Evolutionary conservation across 352 stramenopile species (phyloP).

Genomic region (Achlya hypogyna): DNA sequence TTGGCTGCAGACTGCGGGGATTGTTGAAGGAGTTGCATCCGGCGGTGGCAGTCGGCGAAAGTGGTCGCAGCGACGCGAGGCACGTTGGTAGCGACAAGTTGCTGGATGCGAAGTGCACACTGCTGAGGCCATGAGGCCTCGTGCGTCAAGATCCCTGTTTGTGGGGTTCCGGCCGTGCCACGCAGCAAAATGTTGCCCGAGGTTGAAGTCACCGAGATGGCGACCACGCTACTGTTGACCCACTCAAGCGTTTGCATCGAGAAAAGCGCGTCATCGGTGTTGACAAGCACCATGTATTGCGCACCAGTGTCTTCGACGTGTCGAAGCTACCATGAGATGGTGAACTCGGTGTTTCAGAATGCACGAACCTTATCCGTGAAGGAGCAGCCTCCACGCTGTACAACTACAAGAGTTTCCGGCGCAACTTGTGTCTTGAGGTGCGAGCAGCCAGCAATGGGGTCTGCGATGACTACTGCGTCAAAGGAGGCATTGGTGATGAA

Average conservation of each 20-base stretch:
- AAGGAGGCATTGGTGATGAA: not conserved
- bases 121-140: conserved; percentile 13
- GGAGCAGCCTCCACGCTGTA: conserved; percentile 31
- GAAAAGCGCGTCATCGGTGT: too few species aligned
- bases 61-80: conserved; percentile 29
- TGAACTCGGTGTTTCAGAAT: not conserved
- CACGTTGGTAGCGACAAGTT: conserved; percentile 29
- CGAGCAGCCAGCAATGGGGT: not conserved
- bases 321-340: not conserved
- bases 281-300: too few species aligned
- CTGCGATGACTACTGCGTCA: not conserved
- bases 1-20: not conserved
- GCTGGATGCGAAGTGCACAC: conserved; percentile 29
- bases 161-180: too few species aligned
- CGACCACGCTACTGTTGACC: too few species aligned
- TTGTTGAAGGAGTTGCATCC: not conserved
- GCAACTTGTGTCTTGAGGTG: not conserved
- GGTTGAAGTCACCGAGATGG: too few species aligned
- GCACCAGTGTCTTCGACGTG: conserved; percentile 23
- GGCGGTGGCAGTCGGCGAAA: conserved; percentile 20
- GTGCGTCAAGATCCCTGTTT: not conserved
- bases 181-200: too few species aligned
- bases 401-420: conserved; percentile 21
- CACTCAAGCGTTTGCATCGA: too few species aligned
- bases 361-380: conserved; percentile 35